Base-by-base conservation (phyloP, 164 flowering plant genomes). In the Vitis riparia region DNA sequence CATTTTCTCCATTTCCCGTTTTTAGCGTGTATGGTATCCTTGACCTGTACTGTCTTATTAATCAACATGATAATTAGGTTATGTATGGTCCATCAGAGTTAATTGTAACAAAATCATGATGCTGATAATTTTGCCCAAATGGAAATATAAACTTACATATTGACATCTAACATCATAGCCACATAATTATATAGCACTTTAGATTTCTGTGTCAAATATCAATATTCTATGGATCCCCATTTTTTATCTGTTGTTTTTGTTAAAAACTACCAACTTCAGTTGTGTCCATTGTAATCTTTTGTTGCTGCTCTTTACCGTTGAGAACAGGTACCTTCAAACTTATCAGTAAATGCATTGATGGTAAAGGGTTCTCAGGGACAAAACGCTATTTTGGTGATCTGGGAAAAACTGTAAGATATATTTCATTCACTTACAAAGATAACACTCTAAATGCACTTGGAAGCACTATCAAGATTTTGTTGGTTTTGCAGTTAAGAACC, bases 321-420 rank as follows among this genome's bases (percentile, higher is more conserved):
- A 44, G 56, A 58, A 32, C 78, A 94, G 99, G 97, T 63, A 89
- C 92, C 67, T 91, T 94, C 79, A 91, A 92, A 68, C 81, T 94
- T 57, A 77, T 94, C 67, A 87, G 92, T 58, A 94, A 89, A 79
- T 82, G 86, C 68, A 88, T 94, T n/a, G 75, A 86, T 57, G 81
- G 75, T 17, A 92, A 90, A 78, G 97, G 94, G 11, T 87, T 89
- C 77, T 92, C 97, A 37, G 99, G 97, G 67, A 92, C 97, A 70
- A 92, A 87, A 67, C 93, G 97, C 56, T 94, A 94, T 67, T 83
- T 94, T 76, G 99, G 99, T 66, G 99, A 94, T 79, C 81, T 94
- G 12, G 91, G 91, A 29, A 89, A 88, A 83, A 91, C 97, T 63
- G 99, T 94, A 79, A 76, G 94, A 78, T 57, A 63, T 53, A 10